Evolutionary conservation across 2,329 filamentous ascomycete species (phyloP).

Genomic region (Calonectria hongkongensis): DNA sequence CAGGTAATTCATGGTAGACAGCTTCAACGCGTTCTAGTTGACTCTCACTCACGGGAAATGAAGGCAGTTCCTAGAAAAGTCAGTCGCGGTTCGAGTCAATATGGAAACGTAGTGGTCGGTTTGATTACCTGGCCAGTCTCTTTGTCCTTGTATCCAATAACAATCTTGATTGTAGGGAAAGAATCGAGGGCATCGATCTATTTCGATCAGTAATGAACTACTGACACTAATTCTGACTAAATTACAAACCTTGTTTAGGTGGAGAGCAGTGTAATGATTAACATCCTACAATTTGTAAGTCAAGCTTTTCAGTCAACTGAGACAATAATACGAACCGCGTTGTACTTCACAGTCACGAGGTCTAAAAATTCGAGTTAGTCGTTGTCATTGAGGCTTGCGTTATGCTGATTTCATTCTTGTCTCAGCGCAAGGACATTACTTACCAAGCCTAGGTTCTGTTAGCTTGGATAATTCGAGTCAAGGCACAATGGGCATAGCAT

Average conservation of each 20-base stretch:
- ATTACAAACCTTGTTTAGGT: conserved; percentile 13
- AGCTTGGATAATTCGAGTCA: conserved; percentile 3
- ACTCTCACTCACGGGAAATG: background rate
- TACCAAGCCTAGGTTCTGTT: conserved; percentile 8
- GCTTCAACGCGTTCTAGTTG: conserved; percentile 19
- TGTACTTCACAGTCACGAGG: conserved; percentile 22
- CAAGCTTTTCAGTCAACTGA: background rate
- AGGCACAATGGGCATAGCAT: background rate
- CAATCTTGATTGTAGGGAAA: conserved; percentile 12
- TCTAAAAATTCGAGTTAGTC: conserved; percentile 6
- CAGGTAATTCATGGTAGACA: conserved; percentile 31
- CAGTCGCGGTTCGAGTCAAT: background rate
- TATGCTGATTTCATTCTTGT: background rate
- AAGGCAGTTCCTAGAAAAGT: conserved; percentile 18
- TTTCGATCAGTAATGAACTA: background rate
- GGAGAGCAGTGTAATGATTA: conserved; percentile 20
- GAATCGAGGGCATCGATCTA: conserved; percentile 15
- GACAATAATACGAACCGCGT: conserved; percentile 1
- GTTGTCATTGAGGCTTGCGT: background rate
- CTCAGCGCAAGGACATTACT: background rate
- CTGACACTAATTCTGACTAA: too few species aligned
- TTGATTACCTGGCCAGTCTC: conserved; percentile 21
- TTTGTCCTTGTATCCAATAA: conserved; percentile 11
- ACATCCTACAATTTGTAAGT: conserved; percentile 4
- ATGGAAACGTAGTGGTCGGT: background rate